Evolutionary conservation across 225 moss, liverwort and hornwort species (phyloP).

Genomic region (Anthoceros angustus): DNA sequence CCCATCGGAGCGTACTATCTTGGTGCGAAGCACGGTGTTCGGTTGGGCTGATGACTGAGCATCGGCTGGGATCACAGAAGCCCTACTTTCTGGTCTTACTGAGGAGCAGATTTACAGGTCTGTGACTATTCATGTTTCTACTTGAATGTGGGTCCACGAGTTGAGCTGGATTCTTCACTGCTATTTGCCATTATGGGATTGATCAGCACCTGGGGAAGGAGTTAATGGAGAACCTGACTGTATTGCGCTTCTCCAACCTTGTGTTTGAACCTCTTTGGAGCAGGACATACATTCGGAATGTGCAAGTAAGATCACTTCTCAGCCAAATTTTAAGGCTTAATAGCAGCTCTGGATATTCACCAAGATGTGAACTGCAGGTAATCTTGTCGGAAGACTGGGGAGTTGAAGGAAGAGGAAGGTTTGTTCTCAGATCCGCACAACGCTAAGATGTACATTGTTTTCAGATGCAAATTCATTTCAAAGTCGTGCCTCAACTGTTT

Average conservation of each 20-base stretch:
- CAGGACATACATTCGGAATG: constrained; percentile 74
- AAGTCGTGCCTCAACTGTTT: too few species aligned
- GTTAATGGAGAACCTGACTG: too few species aligned
- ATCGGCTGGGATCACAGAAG: constrained; percentile 17
- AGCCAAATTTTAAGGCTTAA: too few species aligned
- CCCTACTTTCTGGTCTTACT: constrained; percentile 47
- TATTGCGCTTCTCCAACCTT: constrained; percentile 23
- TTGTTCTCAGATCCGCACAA: background rate
- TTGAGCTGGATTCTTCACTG: background rate
- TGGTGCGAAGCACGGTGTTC: constrained; percentile 62
- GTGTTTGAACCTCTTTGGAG: constrained; percentile 84
- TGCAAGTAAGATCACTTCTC: constrained; percentile 33
- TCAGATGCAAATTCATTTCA: too few species aligned
- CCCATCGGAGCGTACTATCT: constrained; percentile 83
- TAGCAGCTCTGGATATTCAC: too few species aligned
- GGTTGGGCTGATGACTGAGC: constrained; percentile 50
- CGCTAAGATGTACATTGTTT: too few species aligned
- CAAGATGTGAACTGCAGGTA: background rate
- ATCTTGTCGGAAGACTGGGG: constrained; percentile 40
- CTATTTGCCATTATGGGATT: constrained; percentile 19
- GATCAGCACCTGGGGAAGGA: too few species aligned
- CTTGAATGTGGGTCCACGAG: background rate
- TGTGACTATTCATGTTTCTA: background rate
- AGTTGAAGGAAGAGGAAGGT: constrained; percentile 53
- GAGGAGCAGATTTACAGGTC: constrained; percentile 83